Base-by-base conservation (phyloP, 2,329 filamentous ascomycete genomes). In the Fusarium bulbicola region DNA sequence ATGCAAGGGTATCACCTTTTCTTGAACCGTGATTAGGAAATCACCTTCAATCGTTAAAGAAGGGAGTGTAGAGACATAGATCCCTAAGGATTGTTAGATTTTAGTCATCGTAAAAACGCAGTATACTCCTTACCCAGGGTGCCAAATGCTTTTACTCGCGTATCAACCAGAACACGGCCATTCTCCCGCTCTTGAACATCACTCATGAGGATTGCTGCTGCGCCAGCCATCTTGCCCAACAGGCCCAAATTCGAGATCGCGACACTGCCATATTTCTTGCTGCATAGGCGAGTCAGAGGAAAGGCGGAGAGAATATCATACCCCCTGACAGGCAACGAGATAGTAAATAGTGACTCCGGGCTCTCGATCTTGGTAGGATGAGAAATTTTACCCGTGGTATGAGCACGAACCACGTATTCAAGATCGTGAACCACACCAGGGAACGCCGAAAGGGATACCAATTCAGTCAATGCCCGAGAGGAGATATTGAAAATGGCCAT, bases 151-250 rank as follows among this genome's bases (percentile, higher is more conserved):
- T 97, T 98, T 46, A 98, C 79, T 20, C 87, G 89, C 3, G 92
- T 89, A 76, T 90, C 89, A 18, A 97, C 82, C 13, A 89, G 82
- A 26, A 96, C 82, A 21, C 90, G 84, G 1, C 90, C 90, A 63
- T 89, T 91, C 13, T 74, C 79, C 8, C 76, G 77, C 47, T 91
- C 79, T 39, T 87, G 87, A 49, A 91, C 87, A 34, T 88, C 86
- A n/a, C 85, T 91, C 42, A 85, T 86, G 3, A 92, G 84, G 13
- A 97, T 87, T 0, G 94, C 95, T 3, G 94, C 95, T 2, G 92
- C 90, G 1, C 95, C 95, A 0, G 94, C 94, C 93, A 98, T 97
- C 81, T 98, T 97, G 5, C 89, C 92, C 7, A 97, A 73, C 5
- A 98, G 84, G 1, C 95, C 95, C 2, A 98, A 81, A 24, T 92